These are phyloP conservation scores for Neolentinus lepideus DNA, from an alignment of 1,284 basidiomycete genomes.

Conservation along the genomic window DNA sequence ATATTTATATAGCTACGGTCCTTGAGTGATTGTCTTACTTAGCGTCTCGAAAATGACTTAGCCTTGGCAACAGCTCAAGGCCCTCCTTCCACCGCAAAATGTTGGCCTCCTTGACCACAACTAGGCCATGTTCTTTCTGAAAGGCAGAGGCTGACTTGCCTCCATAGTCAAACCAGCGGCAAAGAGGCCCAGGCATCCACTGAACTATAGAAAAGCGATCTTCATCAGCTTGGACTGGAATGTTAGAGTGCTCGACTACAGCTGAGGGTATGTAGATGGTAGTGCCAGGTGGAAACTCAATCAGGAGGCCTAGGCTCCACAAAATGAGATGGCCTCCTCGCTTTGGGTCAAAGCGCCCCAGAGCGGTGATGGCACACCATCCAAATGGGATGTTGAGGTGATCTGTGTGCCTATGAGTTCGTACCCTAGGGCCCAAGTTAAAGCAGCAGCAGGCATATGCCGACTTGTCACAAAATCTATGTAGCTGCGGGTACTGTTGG, in stretches of 20 bases:
- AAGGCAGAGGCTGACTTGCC: not conserved
- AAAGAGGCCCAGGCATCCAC: not conserved
- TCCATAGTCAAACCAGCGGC: not conserved
- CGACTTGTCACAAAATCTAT: not conserved
- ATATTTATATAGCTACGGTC: not conserved
- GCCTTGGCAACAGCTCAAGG: not conserved
- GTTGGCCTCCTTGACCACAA: not conserved
- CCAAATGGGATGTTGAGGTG: constrained; percentile 12
- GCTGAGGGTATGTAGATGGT: constrained; percentile 21
- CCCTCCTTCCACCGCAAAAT: not conserved
- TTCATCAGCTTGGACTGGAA: constrained; percentile 7
- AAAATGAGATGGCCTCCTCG: constrained; percentile 20
- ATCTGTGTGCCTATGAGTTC: not conserved
- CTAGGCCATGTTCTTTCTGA: not conserved
- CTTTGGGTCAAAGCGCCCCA: constrained; percentile 15
- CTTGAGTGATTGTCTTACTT: not conserved
- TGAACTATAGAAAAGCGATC: constrained; percentile 7
- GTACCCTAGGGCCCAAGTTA: not conserved
- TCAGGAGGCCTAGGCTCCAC: constrained; percentile 14
- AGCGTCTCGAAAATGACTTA: not conserved
- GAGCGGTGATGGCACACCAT: constrained; percentile 16
- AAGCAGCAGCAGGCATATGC: not conserved
- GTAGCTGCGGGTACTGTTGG: not conserved
- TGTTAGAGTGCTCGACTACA: constrained; percentile 18
- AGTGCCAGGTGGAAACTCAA: constrained; percentile 17